These are phyloP conservation scores for Monilinia laxa DNA, from an alignment of 2,329 filamentous ascomycete species.

Conservation along the genomic window DNA sequence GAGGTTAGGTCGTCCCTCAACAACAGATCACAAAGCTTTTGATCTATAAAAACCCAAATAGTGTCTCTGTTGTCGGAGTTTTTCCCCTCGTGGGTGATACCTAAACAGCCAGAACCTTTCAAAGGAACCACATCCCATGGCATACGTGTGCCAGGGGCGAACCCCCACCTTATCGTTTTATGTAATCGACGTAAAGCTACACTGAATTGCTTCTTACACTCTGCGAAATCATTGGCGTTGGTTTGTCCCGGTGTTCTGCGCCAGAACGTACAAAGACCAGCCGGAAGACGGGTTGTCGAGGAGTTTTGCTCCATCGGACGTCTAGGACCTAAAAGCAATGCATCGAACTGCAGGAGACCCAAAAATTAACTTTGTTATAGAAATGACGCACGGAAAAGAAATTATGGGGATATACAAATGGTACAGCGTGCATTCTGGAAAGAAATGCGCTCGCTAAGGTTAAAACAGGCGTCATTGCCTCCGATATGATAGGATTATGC, in stretches of 20 bases:
- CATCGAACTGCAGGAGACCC: neutral
- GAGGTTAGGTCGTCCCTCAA: slow-evolving; percentile 15
- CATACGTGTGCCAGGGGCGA: neutral
- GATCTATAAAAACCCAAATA: slow-evolving; percentile 10
- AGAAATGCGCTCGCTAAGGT: slow-evolving; percentile 37
- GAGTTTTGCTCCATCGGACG: neutral
- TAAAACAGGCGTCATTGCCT: slow-evolving; percentile 25
- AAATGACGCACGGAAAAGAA: neutral
- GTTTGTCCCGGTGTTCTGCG: neutral
- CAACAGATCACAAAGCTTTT: neutral
- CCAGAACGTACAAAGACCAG: slow-evolving; percentile 1
- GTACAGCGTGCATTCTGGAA: slow-evolving; percentile 10
- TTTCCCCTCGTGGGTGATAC: neutral
- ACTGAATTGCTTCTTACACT: neutral
- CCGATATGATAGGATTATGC: slow-evolving; percentile 28
- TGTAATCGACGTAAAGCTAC: neutral
- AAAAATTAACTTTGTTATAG: neutral
- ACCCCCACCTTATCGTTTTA: neutral
- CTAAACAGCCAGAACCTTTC: neutral
- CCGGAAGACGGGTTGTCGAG: neutral
- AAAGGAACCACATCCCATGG: neutral
- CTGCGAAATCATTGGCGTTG: neutral
- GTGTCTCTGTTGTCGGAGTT: neutral
- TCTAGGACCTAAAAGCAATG: slow-evolving; percentile 1
- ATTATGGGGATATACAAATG: neutral